These are phyloP conservation scores for Lojkania enalia DNA, from an alignment of 2,329 filamentous ascomycete genomes.

Conservation along the genomic window DNA sequence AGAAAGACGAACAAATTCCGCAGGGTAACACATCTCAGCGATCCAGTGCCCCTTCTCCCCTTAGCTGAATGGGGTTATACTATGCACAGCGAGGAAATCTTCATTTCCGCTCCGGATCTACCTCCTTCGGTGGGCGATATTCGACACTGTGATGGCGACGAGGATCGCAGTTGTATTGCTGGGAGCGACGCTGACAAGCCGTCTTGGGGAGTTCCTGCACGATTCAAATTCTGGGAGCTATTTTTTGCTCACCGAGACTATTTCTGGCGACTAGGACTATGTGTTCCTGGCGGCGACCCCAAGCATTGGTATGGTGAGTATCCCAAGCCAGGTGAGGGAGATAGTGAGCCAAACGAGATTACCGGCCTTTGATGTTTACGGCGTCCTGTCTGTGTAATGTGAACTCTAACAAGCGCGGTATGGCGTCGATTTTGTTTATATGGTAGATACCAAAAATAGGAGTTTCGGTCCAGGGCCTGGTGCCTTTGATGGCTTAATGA, in stretches of 20 bases:
- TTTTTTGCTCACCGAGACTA: conserved; percentile 96
- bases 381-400: too few species aligned
- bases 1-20: conserved; percentile 56
- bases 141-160: conserved; percentile 69
- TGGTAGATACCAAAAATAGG: too few species aligned
- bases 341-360: conserved; percentile 11
- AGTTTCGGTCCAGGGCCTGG: too few species aligned
- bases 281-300: conserved; percentile 78
- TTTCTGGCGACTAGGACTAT: conserved; percentile 90
- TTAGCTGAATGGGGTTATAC: conserved; percentile 85
- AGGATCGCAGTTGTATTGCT: conserved; percentile 72
- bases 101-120: conserved; percentile 72
- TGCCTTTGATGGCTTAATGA: too few species aligned
- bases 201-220: conserved; percentile 50
- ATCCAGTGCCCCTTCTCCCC: conserved; percentile 87
- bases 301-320: conserved; percentile 64
- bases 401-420: too few species aligned
- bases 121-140: conserved; percentile 71
- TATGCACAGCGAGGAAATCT: conserved; percentile 85
- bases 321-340: conserved; percentile 23
- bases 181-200: conserved; percentile 49
- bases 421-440: too few species aligned
- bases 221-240: conserved; percentile 83
- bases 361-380: background rate
- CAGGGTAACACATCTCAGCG: conserved; percentile 81